A percentile compares a stretch with the other conserved stretches of the same genome.
Conservation (phyloP, 345 rosid genomes). For the Erysimum cheiranthoides region DNA sequence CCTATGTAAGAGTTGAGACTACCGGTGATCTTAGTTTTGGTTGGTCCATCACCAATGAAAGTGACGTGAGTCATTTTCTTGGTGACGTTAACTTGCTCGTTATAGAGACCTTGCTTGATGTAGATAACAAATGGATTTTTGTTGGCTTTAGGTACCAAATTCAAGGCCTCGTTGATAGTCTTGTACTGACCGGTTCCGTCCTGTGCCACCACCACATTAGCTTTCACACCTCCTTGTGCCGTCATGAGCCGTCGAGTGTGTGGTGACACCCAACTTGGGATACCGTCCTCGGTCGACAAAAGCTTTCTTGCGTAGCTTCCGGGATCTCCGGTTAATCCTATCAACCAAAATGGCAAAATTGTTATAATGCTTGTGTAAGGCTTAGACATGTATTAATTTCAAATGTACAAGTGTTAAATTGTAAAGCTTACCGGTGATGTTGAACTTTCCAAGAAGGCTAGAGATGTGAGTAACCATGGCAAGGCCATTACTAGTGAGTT, state of each 20-base stretch:
- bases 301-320: constrained; percentile 41
- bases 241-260: constrained; percentile 47
- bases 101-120: constrained; percentile 72
- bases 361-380: background rate
- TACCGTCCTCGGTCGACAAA: constrained; percentile 32
- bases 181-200: constrained; percentile 75
- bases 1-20: constrained; percentile 52
- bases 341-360: background rate
- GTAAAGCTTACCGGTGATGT: constrained; percentile 21
- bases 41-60: constrained; percentile 78
- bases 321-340: constrained; percentile 28
- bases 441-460: constrained; percentile 43
- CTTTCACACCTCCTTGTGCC: constrained; percentile 35
- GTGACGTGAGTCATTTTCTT: constrained; percentile 51
- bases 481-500: constrained; percentile 71
- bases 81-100: constrained; percentile 52
- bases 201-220: constrained; percentile 63
- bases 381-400: background rate
- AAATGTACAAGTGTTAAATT: background rate
- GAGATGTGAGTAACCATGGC: constrained; percentile 62
- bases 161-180: constrained; percentile 58
- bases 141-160: constrained; percentile 46
- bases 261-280: constrained; percentile 56
- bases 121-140: constrained; percentile 56
- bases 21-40: constrained; percentile 68